phyloP scores from a whole-genome alignment of 768 basidiomycete genomes.

The Mycena chlorophos region DNA sequence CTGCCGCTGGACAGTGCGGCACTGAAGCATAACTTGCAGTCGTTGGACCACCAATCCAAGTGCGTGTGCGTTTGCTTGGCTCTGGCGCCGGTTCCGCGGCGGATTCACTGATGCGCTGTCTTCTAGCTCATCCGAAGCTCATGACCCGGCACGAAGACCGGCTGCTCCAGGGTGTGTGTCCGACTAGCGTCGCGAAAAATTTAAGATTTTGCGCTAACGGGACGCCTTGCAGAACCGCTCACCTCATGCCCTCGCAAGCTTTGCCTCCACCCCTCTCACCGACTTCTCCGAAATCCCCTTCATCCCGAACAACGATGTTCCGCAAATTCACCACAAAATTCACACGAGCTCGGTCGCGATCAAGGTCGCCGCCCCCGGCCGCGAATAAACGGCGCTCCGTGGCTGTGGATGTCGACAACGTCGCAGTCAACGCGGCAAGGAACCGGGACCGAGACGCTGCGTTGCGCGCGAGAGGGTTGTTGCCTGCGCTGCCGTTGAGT shows the following conservation, averaged over 20 bases:
- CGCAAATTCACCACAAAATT: slow-evolving; percentile 37
- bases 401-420: slow-evolving; percentile 18
- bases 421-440: slow-evolving; percentile 26
- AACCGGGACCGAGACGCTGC: slow-evolving; percentile 55
- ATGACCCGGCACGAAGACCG: too few relatives aligned
- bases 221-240: too few relatives aligned
- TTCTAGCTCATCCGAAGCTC: too few relatives aligned
- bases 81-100: too few relatives aligned
- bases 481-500: slow-evolving; percentile 49
- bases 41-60: neutral
- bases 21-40: slow-evolving; percentile 8
- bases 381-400: slow-evolving; percentile 15
- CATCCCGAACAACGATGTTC: slow-evolving; percentile 26
- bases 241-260: too few relatives aligned
- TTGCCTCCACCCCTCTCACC: slow-evolving; percentile 8
- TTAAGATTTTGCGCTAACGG: too few relatives aligned
- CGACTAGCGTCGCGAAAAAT: too few relatives aligned
- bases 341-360: slow-evolving; percentile 22
- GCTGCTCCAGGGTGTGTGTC: too few relatives aligned
- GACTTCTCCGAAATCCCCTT: slow-evolving; percentile 1
- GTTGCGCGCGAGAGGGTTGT: slow-evolving; percentile 58
- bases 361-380: slow-evolving; percentile 15
- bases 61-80: neutral
- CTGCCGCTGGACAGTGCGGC: neutral
- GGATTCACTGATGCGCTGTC: too few relatives aligned